A percentile compares a stretch with the other conserved stretches of the same genome.
These are phyloP conservation scores for Inga oerstediana DNA, from an alignment of 306 rosid species.

Conservation along the genomic window DNA sequence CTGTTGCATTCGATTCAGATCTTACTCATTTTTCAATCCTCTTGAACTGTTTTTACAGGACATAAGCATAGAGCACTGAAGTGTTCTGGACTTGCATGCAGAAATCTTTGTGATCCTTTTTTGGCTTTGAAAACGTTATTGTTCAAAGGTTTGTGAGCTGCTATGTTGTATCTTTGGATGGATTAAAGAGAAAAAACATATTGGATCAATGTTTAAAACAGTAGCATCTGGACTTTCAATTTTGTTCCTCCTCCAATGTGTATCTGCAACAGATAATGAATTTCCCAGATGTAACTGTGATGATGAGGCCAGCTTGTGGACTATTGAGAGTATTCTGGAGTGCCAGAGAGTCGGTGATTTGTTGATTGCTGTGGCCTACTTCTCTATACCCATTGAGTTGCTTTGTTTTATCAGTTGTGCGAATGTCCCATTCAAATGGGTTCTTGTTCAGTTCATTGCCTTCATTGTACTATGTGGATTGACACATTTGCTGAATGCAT, in stretches of 20 bases:
- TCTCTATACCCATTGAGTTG: slow-evolving; percentile 86
- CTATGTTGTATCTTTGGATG: slow-evolving; percentile 38
- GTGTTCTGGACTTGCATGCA: slow-evolving; percentile 31
- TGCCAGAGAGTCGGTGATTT: slow-evolving; percentile 83
- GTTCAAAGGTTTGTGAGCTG: slow-evolving; percentile 15
- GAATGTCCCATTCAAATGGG: slow-evolving; percentile 93
- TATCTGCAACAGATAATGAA: slow-evolving; percentile 49
- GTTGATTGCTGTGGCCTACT: slow-evolving; percentile 86
- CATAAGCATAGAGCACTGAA: slow-evolving; percentile 27
- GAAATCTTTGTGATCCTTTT: slow-evolving; percentile 24
- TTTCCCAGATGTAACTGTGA: slow-evolving; percentile 80
- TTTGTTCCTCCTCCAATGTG: slow-evolving; percentile 41
- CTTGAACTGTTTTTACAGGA: slow-evolving; percentile 48
- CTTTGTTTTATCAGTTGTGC: slow-evolving; percentile 86
- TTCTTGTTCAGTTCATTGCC: slow-evolving; percentile 73
- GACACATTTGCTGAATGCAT: slow-evolving; percentile 84
- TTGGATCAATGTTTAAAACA: slow-evolving; percentile 67
- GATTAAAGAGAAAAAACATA: slow-evolving; percentile 50
- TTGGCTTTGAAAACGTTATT: not conserved
- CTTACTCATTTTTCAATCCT: slow-evolving; percentile 22
- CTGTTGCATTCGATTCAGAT: slow-evolving; percentile 27
- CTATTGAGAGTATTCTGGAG: slow-evolving; percentile 67
- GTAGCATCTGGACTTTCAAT: slow-evolving; percentile 54
- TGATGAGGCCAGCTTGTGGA: slow-evolving; percentile 77
- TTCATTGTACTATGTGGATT: slow-evolving; percentile 88